These are phyloP conservation scores for Suhomyces pyralidae DNA, from an alignment of 805 yeast genomes.

Conservation along the genomic window DNA sequence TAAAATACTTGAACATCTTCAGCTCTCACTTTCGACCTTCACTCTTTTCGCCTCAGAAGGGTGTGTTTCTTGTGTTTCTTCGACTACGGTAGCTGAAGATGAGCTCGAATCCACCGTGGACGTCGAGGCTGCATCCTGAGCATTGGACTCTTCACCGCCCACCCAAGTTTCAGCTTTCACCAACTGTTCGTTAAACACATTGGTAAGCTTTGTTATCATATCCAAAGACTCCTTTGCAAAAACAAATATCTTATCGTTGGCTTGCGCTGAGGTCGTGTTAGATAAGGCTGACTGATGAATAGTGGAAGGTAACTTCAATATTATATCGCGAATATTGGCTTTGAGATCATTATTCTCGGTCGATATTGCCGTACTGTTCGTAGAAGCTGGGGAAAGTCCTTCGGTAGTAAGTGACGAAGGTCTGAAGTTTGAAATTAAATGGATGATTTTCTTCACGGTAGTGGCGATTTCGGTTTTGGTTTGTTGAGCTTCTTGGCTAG, in stretches of 20 bases:
- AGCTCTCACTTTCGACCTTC: conserved; percentile 1
- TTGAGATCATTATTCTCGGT: conserved; percentile 35
- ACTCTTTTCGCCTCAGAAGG: conserved; percentile 2
- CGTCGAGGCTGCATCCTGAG: not conserved
- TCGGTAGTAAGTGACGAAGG: conserved; percentile 32
- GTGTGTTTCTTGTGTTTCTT: not conserved
- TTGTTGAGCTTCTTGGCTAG: conserved; percentile 28
- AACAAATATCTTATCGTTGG: conserved; percentile 66
- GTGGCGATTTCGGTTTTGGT: conserved; percentile 80
- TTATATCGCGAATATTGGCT: conserved; percentile 72
- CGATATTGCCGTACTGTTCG: conserved; percentile 4
- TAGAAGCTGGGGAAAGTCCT: conserved; percentile 8
- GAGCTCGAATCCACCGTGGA: not conserved
- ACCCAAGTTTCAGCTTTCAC: conserved; percentile 87
- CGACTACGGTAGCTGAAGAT: not conserved
- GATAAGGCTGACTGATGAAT: conserved; percentile 53
- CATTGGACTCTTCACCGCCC: conserved; percentile 31
- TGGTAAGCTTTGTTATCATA: conserved; percentile 78
- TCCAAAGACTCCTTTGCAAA: conserved; percentile 88
- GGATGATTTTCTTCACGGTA: conserved; percentile 85
- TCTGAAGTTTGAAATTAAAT: conserved; percentile 76
- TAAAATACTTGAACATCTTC: not conserved
- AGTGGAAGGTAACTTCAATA: conserved; percentile 67
- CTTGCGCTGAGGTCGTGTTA: conserved; percentile 13
- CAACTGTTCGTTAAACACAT: conserved; percentile 80